A percentile compares a stretch with the other conserved stretches of the same genome.
Evolutionary conservation across 2,329 filamentous ascomycete genomes (phyloP).

Genomic region (Colletotrichum higginsianum): DNA sequence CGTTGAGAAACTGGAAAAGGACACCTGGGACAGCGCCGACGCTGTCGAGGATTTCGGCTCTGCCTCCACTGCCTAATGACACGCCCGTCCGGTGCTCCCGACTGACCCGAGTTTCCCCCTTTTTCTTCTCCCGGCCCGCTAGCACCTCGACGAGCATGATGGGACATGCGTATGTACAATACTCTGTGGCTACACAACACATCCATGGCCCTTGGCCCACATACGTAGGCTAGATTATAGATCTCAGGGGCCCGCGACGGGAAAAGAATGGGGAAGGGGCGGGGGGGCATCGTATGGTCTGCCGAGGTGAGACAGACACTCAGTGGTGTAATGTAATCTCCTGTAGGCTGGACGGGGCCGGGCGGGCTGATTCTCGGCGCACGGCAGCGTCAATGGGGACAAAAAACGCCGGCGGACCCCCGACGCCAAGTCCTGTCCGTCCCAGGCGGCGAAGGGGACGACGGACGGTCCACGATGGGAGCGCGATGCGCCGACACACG

Average conservation of each 20-base stretch:
- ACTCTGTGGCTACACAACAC: neutral
- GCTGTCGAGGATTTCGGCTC: slow-evolving; percentile 79
- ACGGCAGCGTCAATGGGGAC: slow-evolving; percentile 1
- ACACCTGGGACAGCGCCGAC: slow-evolving; percentile 80
- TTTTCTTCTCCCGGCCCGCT: too few species aligned
- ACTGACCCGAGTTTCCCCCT: too few species aligned
- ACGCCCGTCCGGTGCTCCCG: too few species aligned
- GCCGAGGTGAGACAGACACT: neutral
- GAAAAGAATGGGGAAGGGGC: neutral
- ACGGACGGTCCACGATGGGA: neutral
- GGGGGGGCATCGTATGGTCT: neutral
- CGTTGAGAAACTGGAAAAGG: slow-evolving; percentile 76
- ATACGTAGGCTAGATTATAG: neutral
- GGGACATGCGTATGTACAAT: neutral
- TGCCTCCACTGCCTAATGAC: slow-evolving; percentile 42
- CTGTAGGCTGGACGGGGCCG: too few species aligned
- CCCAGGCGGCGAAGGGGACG: neutral
- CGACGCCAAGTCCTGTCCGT: neutral
- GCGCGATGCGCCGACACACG: too few species aligned
- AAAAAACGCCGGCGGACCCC: neutral
- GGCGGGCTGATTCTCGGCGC: neutral
- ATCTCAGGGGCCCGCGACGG: too few species aligned
- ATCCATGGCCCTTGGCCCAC: neutral
- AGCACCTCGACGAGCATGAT: neutral
- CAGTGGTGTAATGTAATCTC: neutral